phyloP scores from a whole-genome alignment of 179 eudicot species.

The Corrigiola litoralis region DNA sequence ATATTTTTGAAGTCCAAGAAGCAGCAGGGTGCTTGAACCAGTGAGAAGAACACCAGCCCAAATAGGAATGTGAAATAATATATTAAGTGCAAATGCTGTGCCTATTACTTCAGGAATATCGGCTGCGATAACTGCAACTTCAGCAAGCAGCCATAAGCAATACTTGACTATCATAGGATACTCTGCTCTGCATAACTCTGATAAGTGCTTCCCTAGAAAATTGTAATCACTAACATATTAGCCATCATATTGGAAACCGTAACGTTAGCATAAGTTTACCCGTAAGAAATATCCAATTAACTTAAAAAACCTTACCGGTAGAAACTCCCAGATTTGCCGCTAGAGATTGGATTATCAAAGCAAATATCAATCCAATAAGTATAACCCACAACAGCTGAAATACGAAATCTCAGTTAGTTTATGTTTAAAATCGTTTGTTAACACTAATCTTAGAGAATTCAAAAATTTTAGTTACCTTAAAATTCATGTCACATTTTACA shows the following conservation, averaged over 20 bases:
- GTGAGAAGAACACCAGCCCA: slow-evolving; percentile 87
- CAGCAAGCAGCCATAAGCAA: slow-evolving; percentile 80
- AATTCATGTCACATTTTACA: too few species aligned
- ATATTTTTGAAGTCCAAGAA: slow-evolving; percentile 75
- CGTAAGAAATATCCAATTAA: neutral
- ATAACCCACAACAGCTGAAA: slow-evolving; percentile 83
- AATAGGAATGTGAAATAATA: slow-evolving; percentile 66
- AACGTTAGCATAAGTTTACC: too few species aligned
- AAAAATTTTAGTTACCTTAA: too few species aligned
- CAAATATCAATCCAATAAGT: slow-evolving; percentile 77
- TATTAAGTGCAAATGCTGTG: slow-evolving; percentile 81
- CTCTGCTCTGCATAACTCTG: slow-evolving; percentile 83
- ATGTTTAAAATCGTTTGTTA: neutral
- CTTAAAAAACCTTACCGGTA: slow-evolving; percentile 44
- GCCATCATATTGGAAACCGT: too few species aligned
- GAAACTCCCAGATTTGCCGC: slow-evolving; percentile 93
- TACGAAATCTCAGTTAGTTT: neutral
- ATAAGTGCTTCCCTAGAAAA: slow-evolving; percentile 56
- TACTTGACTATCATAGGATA: slow-evolving; percentile 59
- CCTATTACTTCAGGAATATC: slow-evolving; percentile 96
- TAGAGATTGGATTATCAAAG: slow-evolving; percentile 80
- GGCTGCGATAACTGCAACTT: slow-evolving; percentile 81
- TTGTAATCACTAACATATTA: neutral
- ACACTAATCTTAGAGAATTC: neutral
- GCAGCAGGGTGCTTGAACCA: slow-evolving; percentile 74